Evolutionary conservation across 805 yeast genomes (phyloP), one percentile per base, ranked within the genome.

Genomic region (Jamesozyma piceae): DNA sequence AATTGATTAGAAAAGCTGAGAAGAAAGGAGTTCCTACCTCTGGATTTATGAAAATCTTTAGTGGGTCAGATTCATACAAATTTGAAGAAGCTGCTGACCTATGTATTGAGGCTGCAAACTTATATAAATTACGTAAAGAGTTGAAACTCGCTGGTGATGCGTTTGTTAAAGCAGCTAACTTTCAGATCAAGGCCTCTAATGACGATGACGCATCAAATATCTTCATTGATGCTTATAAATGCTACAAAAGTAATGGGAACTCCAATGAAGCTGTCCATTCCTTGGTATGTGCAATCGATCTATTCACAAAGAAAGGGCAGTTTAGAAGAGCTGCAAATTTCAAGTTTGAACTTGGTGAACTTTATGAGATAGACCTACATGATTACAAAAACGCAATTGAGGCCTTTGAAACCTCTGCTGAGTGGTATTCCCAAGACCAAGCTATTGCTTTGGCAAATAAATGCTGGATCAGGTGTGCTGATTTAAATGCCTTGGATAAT

Each of bases 271-370:
- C 88, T 3, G 54, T 54, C 4, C 73, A 80, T 41, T 78, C 86
- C 4, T 69, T 92, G 48, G 73, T 75, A 44, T 74, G 74, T 52
- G 95, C 97, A 0, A 80, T 90, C 46, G 80, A 77, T 48, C 73
- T 86, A 58, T 90, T 89, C 63, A 87, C 95, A 1, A 73, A 78
- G 48, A 78, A 85, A 52, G 99, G 99, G 11, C 96, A 90, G 62
- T 92, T 92, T 66, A 78, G 98, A 61, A 74, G 97, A 62, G 96
- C 95, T 20, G 98, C 98, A 11, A 87, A 87, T 58, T 89, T 83
- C 67, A 82, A 89, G 59, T 77, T 82, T 70, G 98, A 92, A 60
- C 71, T 92, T 56, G 98, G 89, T 10, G 88, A 79, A 51, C 63
- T 90, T 37, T 86, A 84, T 58, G 97, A 90, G 64, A 74, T 74